Base-by-base conservation (phyloP, 2,329 filamentous ascomycete species). In the Paecilomyces dactylethromorphus region DNA sequence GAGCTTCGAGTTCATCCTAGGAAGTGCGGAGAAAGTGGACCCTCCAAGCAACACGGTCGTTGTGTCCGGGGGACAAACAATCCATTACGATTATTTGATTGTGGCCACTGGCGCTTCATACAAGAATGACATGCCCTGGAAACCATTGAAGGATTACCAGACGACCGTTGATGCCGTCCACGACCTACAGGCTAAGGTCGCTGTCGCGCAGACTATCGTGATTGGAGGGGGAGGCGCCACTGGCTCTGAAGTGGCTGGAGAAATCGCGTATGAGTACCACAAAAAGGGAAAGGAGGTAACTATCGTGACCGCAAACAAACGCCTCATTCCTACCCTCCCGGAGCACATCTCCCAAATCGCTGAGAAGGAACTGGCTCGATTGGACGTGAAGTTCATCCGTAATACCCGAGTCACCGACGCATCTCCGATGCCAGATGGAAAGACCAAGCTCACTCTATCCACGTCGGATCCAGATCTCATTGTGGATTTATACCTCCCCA, bases 161-260 rank as follows among this genome's bases (percentile, higher is more conserved):
- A 49, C 52, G 4, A 66, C 63, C 0, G 56, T 60, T n/a, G 54
- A 58, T 15, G 60, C 63, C 26, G 32, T 67, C 6, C 63, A 66
- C 55, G 56, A 60, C 11, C 54, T 63, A 3, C 65, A 66, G 50
- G 53, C 22, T 6, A 58, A 60, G 24, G 60, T 68, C 22, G 33
- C 59, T 26, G 58, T 56, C 12, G 62, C 72, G 7, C 65, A 66
- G 31, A 62, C 63, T 0, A 74, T 75, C 50, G 63, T 68, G 7
- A 59, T 74, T 18, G 71, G 64, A 24, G 73, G 73, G 7, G 71
- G 62, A 15, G 72, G 71, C 11, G 60, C 67, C 2, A 75, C 73
- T 0, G 72, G 72, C n/a, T 65, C 71, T 39, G 73, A 73, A 57
- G 64, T 65, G 24, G 64, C 70, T 49, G 70, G 71, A 24, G 72